Conservation (phyloP, 371 early-diverging fungal species). For the Rhizopus arrhizus region DNA sequence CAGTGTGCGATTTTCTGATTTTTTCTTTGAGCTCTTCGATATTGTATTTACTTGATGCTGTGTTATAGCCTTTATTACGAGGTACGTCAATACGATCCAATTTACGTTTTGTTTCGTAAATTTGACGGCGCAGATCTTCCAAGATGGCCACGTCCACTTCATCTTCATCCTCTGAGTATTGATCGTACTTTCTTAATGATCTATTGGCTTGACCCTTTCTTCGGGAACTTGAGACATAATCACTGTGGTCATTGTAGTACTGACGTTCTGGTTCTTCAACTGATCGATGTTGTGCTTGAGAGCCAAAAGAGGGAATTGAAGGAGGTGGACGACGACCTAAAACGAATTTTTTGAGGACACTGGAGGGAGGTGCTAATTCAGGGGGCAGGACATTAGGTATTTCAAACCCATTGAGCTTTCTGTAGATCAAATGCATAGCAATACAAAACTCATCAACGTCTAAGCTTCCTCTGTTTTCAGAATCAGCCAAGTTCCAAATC, state of each 20-base stretch:
- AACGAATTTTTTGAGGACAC: slow-evolving; percentile 61
- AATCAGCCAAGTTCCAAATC: slow-evolving; percentile 56
- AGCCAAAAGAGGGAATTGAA: slow-evolving; percentile 22
- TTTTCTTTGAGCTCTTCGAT: slow-evolving; percentile 52
- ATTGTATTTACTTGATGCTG: slow-evolving; percentile 28
- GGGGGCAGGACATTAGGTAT: slow-evolving; percentile 78
- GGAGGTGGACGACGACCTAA: slow-evolving; percentile 40
- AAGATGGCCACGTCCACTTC: slow-evolving; percentile 26
- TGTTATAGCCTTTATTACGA: slow-evolving; percentile 3
- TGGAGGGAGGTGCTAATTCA: slow-evolving; percentile 81
- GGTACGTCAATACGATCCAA: slow-evolving; percentile 27
- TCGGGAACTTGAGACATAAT: slow-evolving; percentile 62
- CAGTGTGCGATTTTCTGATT: slow-evolving; percentile 44
- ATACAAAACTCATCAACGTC: slow-evolving; percentile 57
- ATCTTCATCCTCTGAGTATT: slow-evolving; percentile 18
- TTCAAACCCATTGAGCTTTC: slow-evolving; percentile 74
- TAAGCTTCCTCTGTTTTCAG: slow-evolving; percentile 48
- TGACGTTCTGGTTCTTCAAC: slow-evolving; percentile 19
- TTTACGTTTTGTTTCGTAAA: slow-evolving; percentile 48
- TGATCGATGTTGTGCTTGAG: slow-evolving; percentile 10
- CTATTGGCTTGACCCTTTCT: slow-evolving; percentile 32
- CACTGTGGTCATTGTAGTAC: slow-evolving; percentile 32
- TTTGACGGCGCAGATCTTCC: slow-evolving; percentile 50
- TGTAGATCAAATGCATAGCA: slow-evolving; percentile 65
- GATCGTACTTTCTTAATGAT: slow-evolving; percentile 7